Evolutionary conservation across 2,329 filamentous ascomycete species (phyloP).

Genomic region (Colletotrichum sp.): DNA sequence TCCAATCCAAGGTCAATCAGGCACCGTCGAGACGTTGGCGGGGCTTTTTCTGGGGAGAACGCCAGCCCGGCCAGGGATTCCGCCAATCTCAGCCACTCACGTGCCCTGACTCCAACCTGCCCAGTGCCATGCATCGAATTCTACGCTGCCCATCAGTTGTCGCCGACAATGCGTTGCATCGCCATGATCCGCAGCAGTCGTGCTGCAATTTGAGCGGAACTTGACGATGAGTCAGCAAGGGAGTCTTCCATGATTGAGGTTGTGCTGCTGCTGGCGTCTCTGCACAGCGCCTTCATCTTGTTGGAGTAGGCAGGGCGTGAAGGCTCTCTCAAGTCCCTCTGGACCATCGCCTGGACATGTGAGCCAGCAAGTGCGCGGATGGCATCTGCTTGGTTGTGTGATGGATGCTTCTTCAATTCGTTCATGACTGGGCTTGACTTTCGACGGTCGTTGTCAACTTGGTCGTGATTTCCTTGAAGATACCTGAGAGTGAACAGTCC

Average conservation of each 20-base stretch:
- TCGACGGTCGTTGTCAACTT: constrained; percentile 34
- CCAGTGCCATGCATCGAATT: neutral
- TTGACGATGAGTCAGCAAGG: too few species aligned
- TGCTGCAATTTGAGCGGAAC: neutral
- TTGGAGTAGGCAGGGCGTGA: neutral
- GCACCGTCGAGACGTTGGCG: neutral
- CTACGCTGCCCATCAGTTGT: neutral
- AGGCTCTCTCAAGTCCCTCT: neutral
- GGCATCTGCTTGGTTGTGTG: neutral
- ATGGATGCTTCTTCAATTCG: neutral
- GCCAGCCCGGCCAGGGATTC: neutral
- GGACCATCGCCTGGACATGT: neutral
- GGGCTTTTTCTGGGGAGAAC: neutral
- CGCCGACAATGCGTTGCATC: neutral
- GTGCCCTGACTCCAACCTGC: neutral
- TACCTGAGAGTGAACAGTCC: constrained; percentile 70
- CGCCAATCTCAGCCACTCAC: neutral
- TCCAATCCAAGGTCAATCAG: neutral
- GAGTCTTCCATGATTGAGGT: neutral
- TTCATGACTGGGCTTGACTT: constrained; percentile 3
- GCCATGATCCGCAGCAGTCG: neutral
- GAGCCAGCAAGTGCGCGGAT: neutral
- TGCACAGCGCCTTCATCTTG: neutral
- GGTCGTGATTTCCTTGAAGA: constrained; percentile 70
- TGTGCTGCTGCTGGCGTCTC: neutral